These are phyloP conservation scores for Lotmaria passim DNA, from an alignment of 208 protist species.

Conservation along the genomic window DNA sequence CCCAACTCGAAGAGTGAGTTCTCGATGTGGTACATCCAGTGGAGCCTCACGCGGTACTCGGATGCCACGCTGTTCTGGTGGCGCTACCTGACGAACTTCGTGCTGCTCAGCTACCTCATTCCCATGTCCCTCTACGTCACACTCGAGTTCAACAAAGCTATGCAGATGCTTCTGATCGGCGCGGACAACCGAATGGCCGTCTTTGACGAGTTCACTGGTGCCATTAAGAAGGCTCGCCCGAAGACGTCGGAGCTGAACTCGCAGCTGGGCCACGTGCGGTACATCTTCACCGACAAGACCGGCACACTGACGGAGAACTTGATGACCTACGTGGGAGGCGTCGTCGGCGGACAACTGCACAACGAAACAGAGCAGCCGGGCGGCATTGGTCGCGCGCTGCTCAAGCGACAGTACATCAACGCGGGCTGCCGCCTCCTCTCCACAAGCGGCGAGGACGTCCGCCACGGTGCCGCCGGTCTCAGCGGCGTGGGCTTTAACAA, in stretches of 20 bases:
- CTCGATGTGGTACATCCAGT: constrained; percentile 79
- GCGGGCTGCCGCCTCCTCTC: not conserved
- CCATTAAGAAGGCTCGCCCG: constrained; percentile 55
- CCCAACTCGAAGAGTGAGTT: constrained; percentile 32
- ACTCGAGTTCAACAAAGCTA: constrained; percentile 86
- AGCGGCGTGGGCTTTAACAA: not conserved
- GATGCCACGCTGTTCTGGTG: constrained; percentile 58
- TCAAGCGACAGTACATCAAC: too few relatives aligned
- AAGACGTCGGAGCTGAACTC: constrained; percentile 90
- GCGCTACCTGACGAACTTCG: constrained; percentile 86
- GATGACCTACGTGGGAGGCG: constrained; percentile 85
- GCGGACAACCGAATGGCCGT: constrained; percentile 78
- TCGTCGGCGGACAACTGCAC: constrained; percentile 48
- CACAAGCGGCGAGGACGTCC: not conserved
- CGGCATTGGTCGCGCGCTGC: constrained; percentile 56
- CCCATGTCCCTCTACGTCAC: constrained; percentile 91
- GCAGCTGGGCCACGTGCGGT: constrained; percentile 80
- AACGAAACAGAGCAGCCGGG: constrained; percentile 66
- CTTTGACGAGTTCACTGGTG: constrained; percentile 66
- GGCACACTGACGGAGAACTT: constrained; percentile 91
- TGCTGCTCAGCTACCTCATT: constrained; percentile 86
- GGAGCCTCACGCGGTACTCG: constrained; percentile 48
- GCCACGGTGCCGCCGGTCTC: not conserved
- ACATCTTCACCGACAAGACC: constrained; percentile 94
- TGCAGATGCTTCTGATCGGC: constrained; percentile 83